Percentiles rank a stretch among this genome's conserved stretches.
phyloP scores from a whole-genome alignment of 768 basidiomycete genomes.

The Xerocomellus amylosporus region DNA sequence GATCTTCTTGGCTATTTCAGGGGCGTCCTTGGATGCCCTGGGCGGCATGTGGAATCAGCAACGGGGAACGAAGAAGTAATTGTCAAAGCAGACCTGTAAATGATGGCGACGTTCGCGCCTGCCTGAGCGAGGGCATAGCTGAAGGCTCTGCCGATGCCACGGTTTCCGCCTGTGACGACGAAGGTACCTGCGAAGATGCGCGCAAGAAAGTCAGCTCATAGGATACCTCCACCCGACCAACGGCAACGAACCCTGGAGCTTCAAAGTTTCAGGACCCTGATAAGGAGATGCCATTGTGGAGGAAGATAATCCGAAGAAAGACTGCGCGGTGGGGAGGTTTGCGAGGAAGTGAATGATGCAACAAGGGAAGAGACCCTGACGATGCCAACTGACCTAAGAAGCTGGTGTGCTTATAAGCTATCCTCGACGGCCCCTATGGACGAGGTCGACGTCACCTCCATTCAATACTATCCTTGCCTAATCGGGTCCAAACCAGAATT shows the following conservation, averaged over 20 bases:
- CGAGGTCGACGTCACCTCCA: conserved; percentile 4
- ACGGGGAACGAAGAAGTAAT: not conserved
- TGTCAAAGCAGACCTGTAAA: conserved; percentile 44
- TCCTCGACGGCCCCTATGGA: conserved; percentile 15
- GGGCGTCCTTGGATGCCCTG: conserved; percentile 49
- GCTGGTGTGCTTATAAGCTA: conserved; percentile 9
- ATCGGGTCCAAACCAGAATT: not conserved
- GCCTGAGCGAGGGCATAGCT: conserved; percentile 52
- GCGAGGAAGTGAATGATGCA: not conserved
- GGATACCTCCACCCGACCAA: not conserved
- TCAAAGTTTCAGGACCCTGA: conserved; percentile 17
- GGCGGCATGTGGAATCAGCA: not conserved
- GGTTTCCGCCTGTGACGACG: conserved; percentile 61
- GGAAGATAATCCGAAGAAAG: conserved; percentile 1
- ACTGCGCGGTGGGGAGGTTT: not conserved
- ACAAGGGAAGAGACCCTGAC: not conserved
- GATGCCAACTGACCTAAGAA: not conserved
- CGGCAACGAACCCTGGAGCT: conserved; percentile 29
- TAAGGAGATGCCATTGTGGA: not conserved
- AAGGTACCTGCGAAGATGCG: conserved; percentile 40
- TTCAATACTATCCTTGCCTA: conserved; percentile 5
- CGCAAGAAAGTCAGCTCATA: not conserved
- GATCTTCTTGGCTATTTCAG: conserved; percentile 45
- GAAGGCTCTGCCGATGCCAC: conserved; percentile 59
- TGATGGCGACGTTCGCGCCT: conserved; percentile 58